These are phyloP conservation scores for Suhomyces ambrosiae DNA, from an alignment of 1,139 yeast species.

Conservation along the genomic window DNA sequence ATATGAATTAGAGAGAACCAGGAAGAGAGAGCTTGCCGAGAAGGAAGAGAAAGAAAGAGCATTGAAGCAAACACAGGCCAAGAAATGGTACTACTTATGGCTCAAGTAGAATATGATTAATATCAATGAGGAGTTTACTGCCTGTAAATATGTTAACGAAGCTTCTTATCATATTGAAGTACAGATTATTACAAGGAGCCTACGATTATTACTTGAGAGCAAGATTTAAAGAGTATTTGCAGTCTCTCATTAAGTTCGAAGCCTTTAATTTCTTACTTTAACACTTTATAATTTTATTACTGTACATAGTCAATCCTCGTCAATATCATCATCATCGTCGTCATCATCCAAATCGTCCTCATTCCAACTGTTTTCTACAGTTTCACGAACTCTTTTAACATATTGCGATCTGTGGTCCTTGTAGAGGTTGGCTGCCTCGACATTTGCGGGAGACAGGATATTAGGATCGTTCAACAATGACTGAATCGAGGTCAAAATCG, in stretches of 20 bases:
- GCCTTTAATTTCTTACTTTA: too few species aligned
- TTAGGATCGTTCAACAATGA: conserved; percentile 93
- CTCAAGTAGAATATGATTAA: conserved; percentile 33
- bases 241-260: too few species aligned
- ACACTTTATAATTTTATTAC: neutral
- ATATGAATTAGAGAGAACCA: conserved; percentile 34
- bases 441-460: conserved; percentile 95
- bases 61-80: conserved; percentile 6
- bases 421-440: conserved; percentile 94
- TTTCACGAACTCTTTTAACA: conserved; percentile 85
- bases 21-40: conserved; percentile 14
- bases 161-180: too few species aligned
- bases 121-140: too few species aligned
- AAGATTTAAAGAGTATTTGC: too few species aligned
- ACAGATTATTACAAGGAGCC: too few species aligned
- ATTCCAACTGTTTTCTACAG: conserved; percentile 88
- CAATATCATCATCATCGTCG: conserved; percentile 55
- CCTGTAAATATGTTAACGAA: too few species aligned
- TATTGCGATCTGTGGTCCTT: conserved; percentile 95
- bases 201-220: too few species aligned
- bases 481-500: conserved; percentile 86
- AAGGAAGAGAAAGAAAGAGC: conserved; percentile 20
- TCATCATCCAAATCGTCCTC: conserved; percentile 64
- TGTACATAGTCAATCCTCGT: conserved; percentile 16
- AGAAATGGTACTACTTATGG: conserved; percentile 51